These are phyloP conservation scores for Pulveroboletus sp. DNA, from an alignment of 768 basidiomycete species.

Conservation along the genomic window DNA sequence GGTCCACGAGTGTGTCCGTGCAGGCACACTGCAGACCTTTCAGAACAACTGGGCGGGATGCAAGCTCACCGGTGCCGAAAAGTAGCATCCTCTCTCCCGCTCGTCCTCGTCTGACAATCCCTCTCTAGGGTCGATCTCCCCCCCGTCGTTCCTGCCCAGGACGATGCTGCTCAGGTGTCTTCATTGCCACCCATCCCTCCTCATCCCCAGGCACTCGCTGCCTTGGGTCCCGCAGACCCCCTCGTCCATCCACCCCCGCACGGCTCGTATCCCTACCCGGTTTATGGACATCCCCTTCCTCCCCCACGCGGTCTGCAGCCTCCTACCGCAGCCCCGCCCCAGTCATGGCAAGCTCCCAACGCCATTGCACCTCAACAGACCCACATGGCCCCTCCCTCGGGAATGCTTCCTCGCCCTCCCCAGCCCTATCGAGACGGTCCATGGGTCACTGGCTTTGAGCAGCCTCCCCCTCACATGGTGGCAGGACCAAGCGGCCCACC, in stretches of 20 bases:
- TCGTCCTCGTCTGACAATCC: slow-evolving; percentile 1
- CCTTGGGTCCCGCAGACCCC: slow-evolving; percentile 27
- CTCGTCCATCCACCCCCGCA: slow-evolving; percentile 30
- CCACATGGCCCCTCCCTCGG: slow-evolving; percentile 47
- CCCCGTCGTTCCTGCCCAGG: slow-evolving; percentile 15
- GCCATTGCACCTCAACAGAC: slow-evolving; percentile 65
- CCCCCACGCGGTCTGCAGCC: slow-evolving; percentile 42
- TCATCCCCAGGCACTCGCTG: slow-evolving; percentile 27
- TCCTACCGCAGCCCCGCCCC: slow-evolving; percentile 48
- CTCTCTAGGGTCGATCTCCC: slow-evolving; percentile 24
- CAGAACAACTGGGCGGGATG: slow-evolving; percentile 76
- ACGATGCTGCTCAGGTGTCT: slow-evolving; percentile 25
- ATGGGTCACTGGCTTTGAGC: slow-evolving; percentile 57
- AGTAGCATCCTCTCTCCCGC: slow-evolving; percentile 39
- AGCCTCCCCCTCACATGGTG: slow-evolving; percentile 46
- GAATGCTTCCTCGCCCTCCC: slow-evolving; percentile 43
- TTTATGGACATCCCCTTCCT: slow-evolving; percentile 40
- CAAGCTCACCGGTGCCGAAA: slow-evolving; percentile 71
- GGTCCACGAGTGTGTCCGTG: slow-evolving; percentile 74
- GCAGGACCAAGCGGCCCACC: slow-evolving; percentile 40
- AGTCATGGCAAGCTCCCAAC: slow-evolving; percentile 60
- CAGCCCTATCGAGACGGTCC: slow-evolving; percentile 46
- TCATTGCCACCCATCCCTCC: slow-evolving; percentile 25
- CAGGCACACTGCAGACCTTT: slow-evolving; percentile 67
- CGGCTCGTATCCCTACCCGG: slow-evolving; percentile 28